phyloP scores from a whole-genome alignment of 257 asterid genomes.

The Solanum corneliomulleri region DNA sequence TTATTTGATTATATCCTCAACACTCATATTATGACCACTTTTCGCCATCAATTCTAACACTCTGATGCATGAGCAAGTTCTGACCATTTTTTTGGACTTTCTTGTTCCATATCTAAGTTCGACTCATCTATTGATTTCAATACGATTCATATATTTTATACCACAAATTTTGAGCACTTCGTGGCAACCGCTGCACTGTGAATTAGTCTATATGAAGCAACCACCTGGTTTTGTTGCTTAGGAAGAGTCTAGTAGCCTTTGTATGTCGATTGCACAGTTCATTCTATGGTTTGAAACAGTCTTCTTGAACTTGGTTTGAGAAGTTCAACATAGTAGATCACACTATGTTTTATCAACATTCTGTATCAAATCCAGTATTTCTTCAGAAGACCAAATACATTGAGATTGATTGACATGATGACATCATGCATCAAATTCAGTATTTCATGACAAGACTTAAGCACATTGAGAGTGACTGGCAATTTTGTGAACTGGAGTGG shows the following conservation, averaged over 20 bases:
- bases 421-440: neutral
- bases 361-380: neutral
- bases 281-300: neutral
- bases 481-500: neutral
- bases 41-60: neutral
- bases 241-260: too few relatives aligned
- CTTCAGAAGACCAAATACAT: neutral
- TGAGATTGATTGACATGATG: neutral
- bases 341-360: neutral
- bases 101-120: neutral
- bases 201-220: too few relatives aligned
- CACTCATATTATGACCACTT: neutral
- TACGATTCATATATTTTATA: neutral
- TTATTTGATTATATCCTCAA: neutral
- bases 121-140: neutral
- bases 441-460: neutral
- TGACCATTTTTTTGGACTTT: neutral
- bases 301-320: neutral
- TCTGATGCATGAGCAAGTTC: neutral
- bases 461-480: neutral
- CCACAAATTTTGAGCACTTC: neutral
- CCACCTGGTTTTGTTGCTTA: too few relatives aligned
- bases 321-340: neutral
- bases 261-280: neutral
- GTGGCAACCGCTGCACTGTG: neutral